These are phyloP conservation scores for Fagopyrum esculentum DNA, from an alignment of 148 eudicot species.

Conservation along the genomic window DNA sequence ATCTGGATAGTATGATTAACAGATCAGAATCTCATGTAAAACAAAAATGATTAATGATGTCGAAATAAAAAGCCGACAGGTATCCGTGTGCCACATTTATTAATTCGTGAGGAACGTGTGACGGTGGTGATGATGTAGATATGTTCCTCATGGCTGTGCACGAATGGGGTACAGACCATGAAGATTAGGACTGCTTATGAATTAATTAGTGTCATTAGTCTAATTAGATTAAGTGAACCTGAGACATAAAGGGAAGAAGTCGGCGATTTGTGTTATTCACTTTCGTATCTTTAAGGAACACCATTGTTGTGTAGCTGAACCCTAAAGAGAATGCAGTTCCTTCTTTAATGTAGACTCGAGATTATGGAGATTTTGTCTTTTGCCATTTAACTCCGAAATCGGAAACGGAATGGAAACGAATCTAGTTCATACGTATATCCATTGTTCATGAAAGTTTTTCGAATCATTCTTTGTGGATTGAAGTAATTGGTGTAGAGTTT, in stretches of 20 bases:
- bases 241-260: not conserved
- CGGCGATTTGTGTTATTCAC: not conserved
- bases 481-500: no score
- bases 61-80: not conserved
- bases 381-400: no score
- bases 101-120: not conserved
- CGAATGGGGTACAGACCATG: not conserved
- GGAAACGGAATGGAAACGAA: no score
- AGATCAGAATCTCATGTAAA: not conserved
- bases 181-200: not conserved
- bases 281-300: not conserved
- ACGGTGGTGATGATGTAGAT: not conserved
- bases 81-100: not conserved
- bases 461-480: no score
- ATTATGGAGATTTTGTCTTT: not conserved
- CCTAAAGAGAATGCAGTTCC: not conserved
- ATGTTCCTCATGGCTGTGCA: not conserved
- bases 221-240: not conserved
- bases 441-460: no score
- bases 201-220: not conserved
- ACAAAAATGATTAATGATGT: not conserved
- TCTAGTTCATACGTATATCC: no score
- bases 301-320: not conserved
- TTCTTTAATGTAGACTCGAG: not conserved
- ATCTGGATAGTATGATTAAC: not conserved